Evolutionary conservation across 2,329 filamentous ascomycete species (phyloP), one percentile per base, ranked within the genome.

Genomic region (Paraconiothyrium sp.): DNA sequence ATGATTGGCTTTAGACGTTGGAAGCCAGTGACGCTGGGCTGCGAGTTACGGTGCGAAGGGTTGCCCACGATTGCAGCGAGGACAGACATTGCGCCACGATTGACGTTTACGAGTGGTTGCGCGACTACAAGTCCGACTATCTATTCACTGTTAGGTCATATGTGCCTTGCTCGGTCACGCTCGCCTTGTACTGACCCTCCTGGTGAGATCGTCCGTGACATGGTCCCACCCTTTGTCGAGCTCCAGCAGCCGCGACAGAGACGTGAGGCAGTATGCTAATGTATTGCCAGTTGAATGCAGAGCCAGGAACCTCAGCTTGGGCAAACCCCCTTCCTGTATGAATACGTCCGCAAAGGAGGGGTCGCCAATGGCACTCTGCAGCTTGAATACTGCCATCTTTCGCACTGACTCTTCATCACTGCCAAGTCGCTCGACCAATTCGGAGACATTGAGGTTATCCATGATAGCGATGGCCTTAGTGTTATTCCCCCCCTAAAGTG

Each of bases 371-470:
- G 92, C 93, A 66, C 88, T 90, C 81, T 99, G 95, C 67, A 99
- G 88, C 83, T 97, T 97, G 87, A 99, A 99, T 63, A 96, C 95
- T 63, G 95, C 95, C 92, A 98, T 97, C 81, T 99, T 99, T 75
- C 94, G 92, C 70, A 92, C 90, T 59, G 92, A 94, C 84, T 99
- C 95, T 81, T 97, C 87, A 59, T 88, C 85, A 68, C 85, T 86
- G 48, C 84, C 82, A 61, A 90, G 80, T 56, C 86, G 84, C 64
- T 84, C 82, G 62, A 89, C 85, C 67, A 89, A 79, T 67, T 88
- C 85, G 51, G 84, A 78, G 63, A 88, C 80, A 72, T 85, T 84
- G 72, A 84, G 78, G 72, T 78, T 84, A 60, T 87, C 85, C 85
- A 87, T 87, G 62, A 58, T 63, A 49, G 56, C 51, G 51, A 52